These are phyloP conservation scores for Silene noctiflora DNA, from an alignment of 179 eudicot genomes.

Conservation along the genomic window DNA sequence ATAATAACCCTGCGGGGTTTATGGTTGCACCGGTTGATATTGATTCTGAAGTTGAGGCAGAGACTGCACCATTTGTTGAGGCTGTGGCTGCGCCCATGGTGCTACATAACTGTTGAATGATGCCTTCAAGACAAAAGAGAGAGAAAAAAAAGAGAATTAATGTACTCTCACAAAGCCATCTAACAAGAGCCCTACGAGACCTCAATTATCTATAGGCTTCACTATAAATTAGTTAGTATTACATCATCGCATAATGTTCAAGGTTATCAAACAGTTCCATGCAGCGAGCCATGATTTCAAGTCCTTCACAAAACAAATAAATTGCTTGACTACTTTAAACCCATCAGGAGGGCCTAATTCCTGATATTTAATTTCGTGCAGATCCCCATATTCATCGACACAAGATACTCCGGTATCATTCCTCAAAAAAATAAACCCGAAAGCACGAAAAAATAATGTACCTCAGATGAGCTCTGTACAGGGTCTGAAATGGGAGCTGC, in stretches of 20 bases:
- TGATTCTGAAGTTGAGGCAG: slow-evolving; percentile 35
- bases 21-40: slow-evolving; percentile 28
- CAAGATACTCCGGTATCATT: neutral
- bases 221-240: no score
- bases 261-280: neutral
- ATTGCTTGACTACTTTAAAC: neutral
- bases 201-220: neutral
- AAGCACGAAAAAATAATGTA: neutral
- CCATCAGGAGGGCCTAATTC: neutral
- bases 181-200: neutral
- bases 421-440: neutral
- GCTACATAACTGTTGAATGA: slow-evolving; percentile 48
- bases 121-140: slow-evolving; percentile 14
- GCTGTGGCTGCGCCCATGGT: slow-evolving; percentile 54
- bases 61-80: slow-evolving; percentile 25
- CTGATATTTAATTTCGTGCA: no score
- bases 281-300: neutral
- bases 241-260: neutral
- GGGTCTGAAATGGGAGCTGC: slow-evolving; percentile 36
- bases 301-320: neutral
- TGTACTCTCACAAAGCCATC: neutral
- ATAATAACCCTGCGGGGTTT: slow-evolving; percentile 34
- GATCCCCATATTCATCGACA: neutral
- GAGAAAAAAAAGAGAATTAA: neutral
- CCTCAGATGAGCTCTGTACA: slow-evolving; percentile 29